Conservation (phyloP, 306 rosid genomes). For the Medicago arabica region DNA sequence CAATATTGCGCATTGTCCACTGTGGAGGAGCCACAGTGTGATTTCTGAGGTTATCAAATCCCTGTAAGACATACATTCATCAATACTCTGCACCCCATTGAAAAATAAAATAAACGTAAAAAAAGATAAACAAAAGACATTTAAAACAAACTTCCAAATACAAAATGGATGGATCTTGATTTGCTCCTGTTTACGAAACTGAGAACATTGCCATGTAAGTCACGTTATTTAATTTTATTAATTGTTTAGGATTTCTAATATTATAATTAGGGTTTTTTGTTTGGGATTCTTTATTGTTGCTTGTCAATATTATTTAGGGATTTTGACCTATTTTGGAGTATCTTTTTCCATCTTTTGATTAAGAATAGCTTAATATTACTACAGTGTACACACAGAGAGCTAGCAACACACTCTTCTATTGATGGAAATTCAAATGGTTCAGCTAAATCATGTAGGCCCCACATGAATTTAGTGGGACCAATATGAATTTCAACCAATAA, state of each 20-base stretch:
- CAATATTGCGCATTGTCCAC: slow-evolving; percentile 96
- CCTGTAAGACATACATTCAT: slow-evolving; percentile 60
- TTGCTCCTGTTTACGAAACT: slow-evolving; percentile 35
- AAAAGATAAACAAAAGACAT: background rate
- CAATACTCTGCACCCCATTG: background rate
- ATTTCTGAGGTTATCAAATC: slow-evolving; percentile 91
- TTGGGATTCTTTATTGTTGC: slow-evolving; percentile 1
- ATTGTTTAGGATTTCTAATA: background rate
- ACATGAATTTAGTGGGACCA: background rate
- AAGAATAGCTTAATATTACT: background rate
- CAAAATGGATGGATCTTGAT: slow-evolving; percentile 29
- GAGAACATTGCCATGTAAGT: background rate
- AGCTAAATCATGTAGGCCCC: background rate
- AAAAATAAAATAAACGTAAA: background rate
- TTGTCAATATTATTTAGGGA: slow-evolving; percentile 17
- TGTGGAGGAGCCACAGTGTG: slow-evolving; percentile 93
- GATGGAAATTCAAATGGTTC: background rate
- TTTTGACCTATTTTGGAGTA: slow-evolving; percentile 10
- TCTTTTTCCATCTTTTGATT: slow-evolving; percentile 10
- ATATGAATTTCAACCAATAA: background rate
- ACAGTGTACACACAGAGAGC: background rate
- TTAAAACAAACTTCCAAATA: slow-evolving; percentile 31
- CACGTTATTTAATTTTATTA: background rate
- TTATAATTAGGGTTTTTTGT: background rate
- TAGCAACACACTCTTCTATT: slow-evolving; percentile 1